Conservation (phyloP, 2,329 filamentous ascomycete species). For the Mariannaea sp. region DNA sequence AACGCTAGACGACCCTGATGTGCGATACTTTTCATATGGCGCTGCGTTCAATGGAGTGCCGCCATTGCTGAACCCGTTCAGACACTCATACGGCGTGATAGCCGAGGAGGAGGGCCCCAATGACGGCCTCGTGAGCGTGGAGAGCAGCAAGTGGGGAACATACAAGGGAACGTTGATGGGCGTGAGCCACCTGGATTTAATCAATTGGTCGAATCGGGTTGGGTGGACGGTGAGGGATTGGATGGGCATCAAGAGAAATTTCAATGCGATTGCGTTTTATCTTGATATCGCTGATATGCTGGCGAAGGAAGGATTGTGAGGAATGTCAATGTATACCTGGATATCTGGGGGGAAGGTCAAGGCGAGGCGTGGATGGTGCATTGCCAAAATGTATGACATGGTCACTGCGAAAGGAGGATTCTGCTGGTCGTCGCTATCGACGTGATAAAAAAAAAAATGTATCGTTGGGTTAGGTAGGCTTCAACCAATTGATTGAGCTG, state of each 20-base stretch:
- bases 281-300: slow-evolving; percentile 71
- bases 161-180: slow-evolving; percentile 67
- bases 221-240: slow-evolving; percentile 58
- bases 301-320: slow-evolving; percentile 63
- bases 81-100: slow-evolving; percentile 57
- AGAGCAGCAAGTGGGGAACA: slow-evolving; percentile 64
- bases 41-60: slow-evolving; percentile 49
- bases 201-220: slow-evolving; percentile 69
- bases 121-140: slow-evolving; percentile 70
- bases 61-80: slow-evolving; percentile 69
- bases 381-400: neutral
- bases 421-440: too few species aligned
- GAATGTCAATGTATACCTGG: too few species aligned
- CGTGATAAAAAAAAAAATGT: too few species aligned
- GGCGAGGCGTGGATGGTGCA: neutral
- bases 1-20: slow-evolving; percentile 56
- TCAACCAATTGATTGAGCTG: slow-evolving; percentile 1
- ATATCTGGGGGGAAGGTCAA: neutral
- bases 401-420: too few species aligned
- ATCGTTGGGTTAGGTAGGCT: too few species aligned
- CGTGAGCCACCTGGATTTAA: slow-evolving; percentile 67
- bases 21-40: slow-evolving; percentile 67
- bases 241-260: slow-evolving; percentile 60
- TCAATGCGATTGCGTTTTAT: slow-evolving; percentile 72
- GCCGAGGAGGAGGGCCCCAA: slow-evolving; percentile 61